phyloP scores from a whole-genome alignment of 164 flowering plant genomes.

The Taxillus chinensis region DNA sequence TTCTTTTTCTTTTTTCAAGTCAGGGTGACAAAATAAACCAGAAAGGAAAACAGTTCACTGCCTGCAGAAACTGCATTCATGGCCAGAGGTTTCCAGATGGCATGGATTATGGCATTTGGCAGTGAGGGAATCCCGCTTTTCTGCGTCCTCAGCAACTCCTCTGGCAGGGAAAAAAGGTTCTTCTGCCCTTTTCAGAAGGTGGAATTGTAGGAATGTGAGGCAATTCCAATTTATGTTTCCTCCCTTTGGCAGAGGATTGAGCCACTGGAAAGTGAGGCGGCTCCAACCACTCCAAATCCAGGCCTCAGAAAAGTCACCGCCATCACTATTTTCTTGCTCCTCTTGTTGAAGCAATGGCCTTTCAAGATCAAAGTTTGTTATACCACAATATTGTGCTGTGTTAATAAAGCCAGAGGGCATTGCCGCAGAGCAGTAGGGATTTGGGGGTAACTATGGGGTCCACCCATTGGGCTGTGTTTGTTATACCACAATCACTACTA shows the following conservation, averaged over 20 bases:
- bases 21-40: not conserved
- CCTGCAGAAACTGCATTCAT: constrained; percentile 73
- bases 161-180: constrained; percentile 34
- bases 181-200: constrained; percentile 46
- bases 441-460: constrained; percentile 42
- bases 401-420: constrained; percentile 13
- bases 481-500: constrained; percentile 9
- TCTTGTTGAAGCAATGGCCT: constrained; percentile 31
- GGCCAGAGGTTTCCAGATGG: constrained; percentile 47
- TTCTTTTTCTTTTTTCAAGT: no score
- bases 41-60: constrained; percentile 10
- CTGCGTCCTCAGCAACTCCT: constrained; percentile 35
- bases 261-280: constrained; percentile 53
- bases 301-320: constrained; percentile 54
- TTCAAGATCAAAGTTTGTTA: constrained; percentile 16
- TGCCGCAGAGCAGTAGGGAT: constrained; percentile 33
- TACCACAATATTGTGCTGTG: no score
- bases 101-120: constrained; percentile 32
- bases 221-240: constrained; percentile 36
- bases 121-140: constrained; percentile 29
- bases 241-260: constrained; percentile 54
- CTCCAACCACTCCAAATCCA: no score
- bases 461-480: constrained; percentile 19
- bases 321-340: constrained; percentile 13
- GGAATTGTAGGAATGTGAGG: constrained; percentile 53